Evolutionary conservation across 176 grass and related monocot species (phyloP).

Genomic region (Cenchrus americanus): DNA sequence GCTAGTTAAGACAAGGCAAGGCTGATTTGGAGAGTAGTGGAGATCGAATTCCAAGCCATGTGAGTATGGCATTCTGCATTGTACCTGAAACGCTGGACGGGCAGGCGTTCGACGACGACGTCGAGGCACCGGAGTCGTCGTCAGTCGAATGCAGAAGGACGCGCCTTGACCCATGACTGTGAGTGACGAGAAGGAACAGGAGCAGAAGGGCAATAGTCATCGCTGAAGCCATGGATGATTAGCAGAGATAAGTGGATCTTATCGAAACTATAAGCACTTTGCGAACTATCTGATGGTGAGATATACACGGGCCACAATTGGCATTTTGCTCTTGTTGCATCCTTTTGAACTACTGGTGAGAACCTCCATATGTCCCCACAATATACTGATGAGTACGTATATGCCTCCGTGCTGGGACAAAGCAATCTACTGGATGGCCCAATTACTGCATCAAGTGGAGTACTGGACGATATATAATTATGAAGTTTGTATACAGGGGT

Average conservation of each 20-base stretch:
- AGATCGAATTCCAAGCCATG: too few relatives aligned
- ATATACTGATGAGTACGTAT: too few relatives aligned
- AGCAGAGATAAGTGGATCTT: neutral
- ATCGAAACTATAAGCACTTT: neutral
- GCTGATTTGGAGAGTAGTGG: too few relatives aligned
- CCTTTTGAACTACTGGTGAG: neutral
- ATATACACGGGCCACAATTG: neutral
- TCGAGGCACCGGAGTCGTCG: neutral
- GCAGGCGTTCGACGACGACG: neutral
- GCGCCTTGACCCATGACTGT: neutral
- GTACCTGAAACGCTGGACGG: too few relatives aligned
- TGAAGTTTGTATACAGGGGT: neutral
- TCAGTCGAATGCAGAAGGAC: neutral
- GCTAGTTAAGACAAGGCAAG: too few relatives aligned
- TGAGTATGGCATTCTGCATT: too few relatives aligned
- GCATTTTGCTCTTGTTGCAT: conserved; percentile 19
- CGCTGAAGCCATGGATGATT: too few relatives aligned
- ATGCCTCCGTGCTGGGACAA: neutral
- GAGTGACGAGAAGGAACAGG: neutral
- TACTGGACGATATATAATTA: neutral
- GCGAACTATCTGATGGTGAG: neutral
- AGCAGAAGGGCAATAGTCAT: neutral
- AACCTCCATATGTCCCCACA: too few relatives aligned
- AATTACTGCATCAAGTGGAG: neutral
- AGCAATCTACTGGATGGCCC: neutral